Conservation (phyloP, 352 stramenopile genomes). For the Aphanomyces astaci region DNA sequence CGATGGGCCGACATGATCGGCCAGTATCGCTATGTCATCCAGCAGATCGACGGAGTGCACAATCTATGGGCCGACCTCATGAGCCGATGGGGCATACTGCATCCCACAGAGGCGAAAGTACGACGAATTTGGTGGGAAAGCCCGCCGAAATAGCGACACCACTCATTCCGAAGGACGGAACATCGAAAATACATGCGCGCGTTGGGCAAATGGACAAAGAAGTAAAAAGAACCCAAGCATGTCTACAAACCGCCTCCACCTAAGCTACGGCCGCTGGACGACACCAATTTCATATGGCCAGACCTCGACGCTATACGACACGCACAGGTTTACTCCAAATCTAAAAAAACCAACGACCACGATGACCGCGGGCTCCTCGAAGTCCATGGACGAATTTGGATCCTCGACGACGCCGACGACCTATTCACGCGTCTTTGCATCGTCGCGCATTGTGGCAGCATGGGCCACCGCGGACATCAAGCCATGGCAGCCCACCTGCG, state of each 20-base stretch:
- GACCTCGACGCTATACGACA: neutral
- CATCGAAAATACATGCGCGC: neutral
- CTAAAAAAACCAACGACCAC: neutral
- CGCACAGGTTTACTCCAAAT: neutral
- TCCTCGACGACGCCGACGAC: neutral
- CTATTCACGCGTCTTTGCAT: slow-evolving; percentile 4
- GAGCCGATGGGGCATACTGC: neutral
- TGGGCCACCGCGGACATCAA: slow-evolving; percentile 9
- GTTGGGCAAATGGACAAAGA: neutral
- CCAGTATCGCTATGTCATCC: slow-evolving; percentile 22
- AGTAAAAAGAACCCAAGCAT: neutral
- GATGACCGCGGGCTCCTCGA: neutral
- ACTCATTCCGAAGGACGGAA: neutral
- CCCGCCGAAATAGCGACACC: neutral
- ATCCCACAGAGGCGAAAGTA: neutral
- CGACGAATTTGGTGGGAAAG: neutral
- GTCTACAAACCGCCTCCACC: neutral
- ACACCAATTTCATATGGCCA: neutral
- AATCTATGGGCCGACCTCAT: slow-evolving; percentile 1
- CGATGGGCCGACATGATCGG: slow-evolving; percentile 23
- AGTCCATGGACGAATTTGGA: slow-evolving; percentile 15
- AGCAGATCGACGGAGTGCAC: slow-evolving; percentile 19
- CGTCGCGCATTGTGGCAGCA: slow-evolving; percentile 20
- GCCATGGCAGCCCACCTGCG: slow-evolving; percentile 10
- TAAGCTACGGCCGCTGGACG: slow-evolving; percentile 5